Conservation (phyloP, 108 stramenopile genomes). For the Skeletonema tropicum region DNA sequence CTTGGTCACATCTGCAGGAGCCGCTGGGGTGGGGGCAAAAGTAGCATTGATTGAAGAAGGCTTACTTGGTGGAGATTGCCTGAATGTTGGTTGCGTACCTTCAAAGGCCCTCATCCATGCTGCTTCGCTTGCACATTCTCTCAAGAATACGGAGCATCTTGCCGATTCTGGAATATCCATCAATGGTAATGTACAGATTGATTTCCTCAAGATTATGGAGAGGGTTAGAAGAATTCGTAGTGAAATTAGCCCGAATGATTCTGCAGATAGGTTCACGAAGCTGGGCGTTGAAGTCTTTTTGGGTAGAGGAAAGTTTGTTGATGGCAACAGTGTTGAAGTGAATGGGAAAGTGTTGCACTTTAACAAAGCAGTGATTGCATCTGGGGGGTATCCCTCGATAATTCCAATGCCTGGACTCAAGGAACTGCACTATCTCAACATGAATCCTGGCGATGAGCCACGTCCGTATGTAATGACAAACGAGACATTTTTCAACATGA, state of each 20-base stretch:
- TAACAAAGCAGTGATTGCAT: conserved; percentile 84
- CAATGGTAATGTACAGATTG: conserved; percentile 60
- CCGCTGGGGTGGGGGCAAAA: conserved; percentile 74
- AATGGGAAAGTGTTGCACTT: conserved; percentile 61
- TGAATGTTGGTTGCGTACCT: conserved; percentile 95
- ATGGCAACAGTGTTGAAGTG: conserved; percentile 60
- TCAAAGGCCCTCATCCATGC: conserved; percentile 81
- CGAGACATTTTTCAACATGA: conserved; percentile 88
- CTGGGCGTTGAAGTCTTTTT: conserved; percentile 73
- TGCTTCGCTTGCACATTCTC: conserved; percentile 63
- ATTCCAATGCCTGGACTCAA: conserved; percentile 69
- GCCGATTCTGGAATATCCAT: conserved; percentile 72
- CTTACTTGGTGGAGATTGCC: conserved; percentile 87
- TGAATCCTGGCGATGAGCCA: conserved; percentile 21
- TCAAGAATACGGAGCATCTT: conserved; percentile 50
- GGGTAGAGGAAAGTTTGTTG: conserved; percentile 62
- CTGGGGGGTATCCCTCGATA: conserved; percentile 80
- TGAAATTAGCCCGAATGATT: conserved; percentile 80
- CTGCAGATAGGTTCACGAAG: conserved; percentile 71
- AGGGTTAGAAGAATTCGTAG: conserved; percentile 77
- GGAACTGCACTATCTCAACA: conserved; percentile 54
- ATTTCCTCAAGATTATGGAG: conserved; percentile 88
- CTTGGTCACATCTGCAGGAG: conserved; percentile 72
- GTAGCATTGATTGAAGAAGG: conserved; percentile 87
- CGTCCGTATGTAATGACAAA: conserved; percentile 82